Evolutionary conservation across 2,329 filamentous ascomycete species (phyloP), one percentile per base, ranked within the genome.

Genomic region (Drechslerella dactyloides): DNA sequence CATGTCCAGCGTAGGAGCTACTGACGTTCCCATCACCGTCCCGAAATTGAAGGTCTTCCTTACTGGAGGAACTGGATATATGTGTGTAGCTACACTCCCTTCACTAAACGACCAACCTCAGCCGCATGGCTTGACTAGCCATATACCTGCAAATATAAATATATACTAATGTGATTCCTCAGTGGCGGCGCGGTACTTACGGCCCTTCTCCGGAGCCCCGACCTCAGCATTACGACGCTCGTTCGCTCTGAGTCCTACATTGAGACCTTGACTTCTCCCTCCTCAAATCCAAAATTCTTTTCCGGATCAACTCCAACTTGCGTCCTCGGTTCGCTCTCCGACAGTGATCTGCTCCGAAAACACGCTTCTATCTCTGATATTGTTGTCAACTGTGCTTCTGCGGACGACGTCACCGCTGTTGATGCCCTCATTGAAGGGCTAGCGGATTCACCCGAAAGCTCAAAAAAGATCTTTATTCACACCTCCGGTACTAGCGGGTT

Each of bases 201-300:
- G n/a, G n/a, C 58, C n/a, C 58, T 70, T 10, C 59, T 70, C 48
- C 52, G 58, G 19, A 63, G 58, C 21, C 65, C 65, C 3, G 65
- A 70, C 54, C 10, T 63, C 17, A 53, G 58, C 24, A 40, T 70
- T 15, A 70, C 65, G 13, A 44, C 65, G 33, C 54, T 70, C 10
- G 65, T 70, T n/a, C 65, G 65, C 19, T 70, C 65, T 5, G 65
- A 70, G 58, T 58, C 65, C 15, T 35, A 52, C 2, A 63, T 70
- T 35, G 58, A 70, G 27, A 59, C 59, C 6, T 59, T 70, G 15
- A 70, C 65, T 0, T 70, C 65, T 27, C 65, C 65, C 15, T 44
- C 54, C 13, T 54, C 52, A n/a, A 70, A 70, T 50, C 65, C 65
- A 15, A 63, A 70, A 33, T 70, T 70, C 50, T 70, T 70, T 37